phyloP scores from a whole-genome alignment of 352 stramenopile species.

The Phytophthora pisi region DNA sequence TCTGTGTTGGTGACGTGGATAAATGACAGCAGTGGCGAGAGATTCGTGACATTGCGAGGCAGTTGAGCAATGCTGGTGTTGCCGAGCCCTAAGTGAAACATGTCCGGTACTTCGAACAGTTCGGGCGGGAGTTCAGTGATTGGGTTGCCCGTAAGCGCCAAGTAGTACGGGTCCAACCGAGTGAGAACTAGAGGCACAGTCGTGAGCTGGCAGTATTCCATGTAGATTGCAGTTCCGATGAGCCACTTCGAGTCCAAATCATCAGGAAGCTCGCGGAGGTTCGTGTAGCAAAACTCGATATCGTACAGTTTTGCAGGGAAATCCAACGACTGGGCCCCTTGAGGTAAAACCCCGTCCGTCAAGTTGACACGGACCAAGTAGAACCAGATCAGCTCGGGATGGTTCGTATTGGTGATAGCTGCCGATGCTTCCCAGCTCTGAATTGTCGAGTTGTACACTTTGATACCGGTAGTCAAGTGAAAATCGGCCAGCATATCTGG shows the following conservation, averaged over 20 bases:
- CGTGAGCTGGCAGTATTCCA: slow-evolving; percentile 4
- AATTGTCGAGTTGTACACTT: slow-evolving; percentile 41
- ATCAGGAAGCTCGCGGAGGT: slow-evolving; percentile 34
- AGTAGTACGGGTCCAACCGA: slow-evolving; percentile 2
- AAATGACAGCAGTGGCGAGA: not conserved
- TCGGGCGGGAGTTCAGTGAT: slow-evolving; percentile 2
- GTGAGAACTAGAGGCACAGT: not conserved
- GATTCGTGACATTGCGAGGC: not conserved
- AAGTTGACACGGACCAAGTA: slow-evolving; percentile 35
- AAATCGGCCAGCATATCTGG: slow-evolving; percentile 31
- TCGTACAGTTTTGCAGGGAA: slow-evolving; percentile 16
- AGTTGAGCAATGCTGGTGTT: not conserved
- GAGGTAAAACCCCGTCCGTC: slow-evolving; percentile 26
- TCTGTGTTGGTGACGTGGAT: not conserved
- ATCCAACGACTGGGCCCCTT: slow-evolving; percentile 22
- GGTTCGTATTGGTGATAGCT: slow-evolving; percentile 19
- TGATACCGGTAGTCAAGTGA: slow-evolving; percentile 24
- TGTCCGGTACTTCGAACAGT: not conserved
- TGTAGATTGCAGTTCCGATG: not conserved
- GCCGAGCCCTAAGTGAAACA: not conserved
- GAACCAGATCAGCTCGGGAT: slow-evolving; percentile 35
- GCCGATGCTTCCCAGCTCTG: slow-evolving; percentile 22
- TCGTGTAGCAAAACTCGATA: slow-evolving; percentile 33
- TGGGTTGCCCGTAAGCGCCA: not conserved
- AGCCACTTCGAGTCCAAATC: slow-evolving; percentile 40